Percentiles rank a stretch among this genome's conserved stretches.
These are phyloP conservation scores for Beauveria bassiana DNA, from an alignment of 2,329 filamentous ascomycete species.

Conservation along the genomic window DNA sequence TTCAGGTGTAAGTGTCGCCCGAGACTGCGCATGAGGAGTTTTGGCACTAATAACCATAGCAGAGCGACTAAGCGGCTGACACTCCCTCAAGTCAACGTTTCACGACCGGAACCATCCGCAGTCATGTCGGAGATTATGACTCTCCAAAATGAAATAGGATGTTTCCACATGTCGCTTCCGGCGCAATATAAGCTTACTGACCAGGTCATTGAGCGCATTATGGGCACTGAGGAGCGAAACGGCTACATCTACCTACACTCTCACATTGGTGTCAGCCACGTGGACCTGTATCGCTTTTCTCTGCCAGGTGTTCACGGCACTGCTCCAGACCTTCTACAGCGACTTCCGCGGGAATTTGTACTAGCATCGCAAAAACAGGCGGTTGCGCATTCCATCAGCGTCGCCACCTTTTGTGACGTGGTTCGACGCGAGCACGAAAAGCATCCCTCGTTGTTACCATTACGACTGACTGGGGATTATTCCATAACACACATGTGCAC, in stretches of 20 bases:
- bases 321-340: conserved; percentile 24
- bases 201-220: conserved; percentile 24
- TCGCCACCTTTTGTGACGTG: conserved; percentile 29
- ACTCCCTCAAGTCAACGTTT: conserved; percentile 13
- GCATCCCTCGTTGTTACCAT: conserved; percentile 18
- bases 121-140: conserved; percentile 29
- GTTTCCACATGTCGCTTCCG: conserved; percentile 28
- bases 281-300: conserved; percentile 33
- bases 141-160: conserved; percentile 30
- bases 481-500: conserved; percentile 25
- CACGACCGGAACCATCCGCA: conserved; percentile 26
- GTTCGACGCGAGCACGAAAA: conserved; percentile 23
- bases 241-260: conserved; percentile 32
- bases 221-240: conserved; percentile 22
- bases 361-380: conserved; percentile 30
- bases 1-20: conserved; percentile 24
- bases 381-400: conserved; percentile 29
- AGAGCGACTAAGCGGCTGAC: conserved; percentile 18
- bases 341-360: conserved; percentile 29
- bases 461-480: conserved; percentile 23
- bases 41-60: background rate
- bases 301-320: conserved; percentile 28
- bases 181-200: conserved; percentile 27
- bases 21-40: background rate
- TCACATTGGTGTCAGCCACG: conserved; percentile 27